Evolutionary conservation across 2,329 filamentous ascomycete species (phyloP).

Genomic region (Penicillium sp.): DNA sequence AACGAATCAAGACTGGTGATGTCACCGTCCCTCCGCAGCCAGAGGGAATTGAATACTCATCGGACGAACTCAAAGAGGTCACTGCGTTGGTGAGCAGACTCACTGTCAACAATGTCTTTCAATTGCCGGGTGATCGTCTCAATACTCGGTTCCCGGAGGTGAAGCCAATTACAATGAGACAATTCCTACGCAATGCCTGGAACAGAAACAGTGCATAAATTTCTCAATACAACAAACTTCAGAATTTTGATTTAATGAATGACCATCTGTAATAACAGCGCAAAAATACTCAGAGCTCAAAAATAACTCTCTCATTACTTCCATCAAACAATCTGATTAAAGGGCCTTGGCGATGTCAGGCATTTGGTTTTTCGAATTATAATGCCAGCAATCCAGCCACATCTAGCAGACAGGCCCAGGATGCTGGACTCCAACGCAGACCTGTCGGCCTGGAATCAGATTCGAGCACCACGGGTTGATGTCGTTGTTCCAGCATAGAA

Average conservation of each 20-base stretch:
- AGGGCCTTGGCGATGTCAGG: background rate
- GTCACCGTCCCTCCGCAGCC: constrained; percentile 36
- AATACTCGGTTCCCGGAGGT: constrained; percentile 27
- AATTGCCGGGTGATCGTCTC: constrained; percentile 27
- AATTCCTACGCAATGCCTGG: constrained; percentile 27
- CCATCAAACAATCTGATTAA: background rate
- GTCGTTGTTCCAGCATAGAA: constrained; percentile 27
- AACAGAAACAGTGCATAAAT: background rate
- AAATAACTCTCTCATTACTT: background rate
- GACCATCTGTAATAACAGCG: background rate
- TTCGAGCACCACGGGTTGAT: constrained; percentile 26
- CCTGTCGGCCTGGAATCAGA: constrained; percentile 22
- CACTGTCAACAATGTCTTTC: constrained; percentile 30
- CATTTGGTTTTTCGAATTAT: background rate
- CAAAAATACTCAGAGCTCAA: background rate
- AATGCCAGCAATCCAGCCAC: background rate
- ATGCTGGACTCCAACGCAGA: constrained; percentile 20
- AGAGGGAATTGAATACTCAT: constrained; percentile 14
- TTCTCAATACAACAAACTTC: background rate
- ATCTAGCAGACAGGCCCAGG: constrained; percentile 11
- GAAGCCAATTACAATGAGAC: constrained; percentile 23
- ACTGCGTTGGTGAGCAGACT: constrained; percentile 32
- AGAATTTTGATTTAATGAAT: background rate
- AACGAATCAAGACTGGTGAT: constrained; percentile 36
- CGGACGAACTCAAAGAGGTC: constrained; percentile 27